Base-by-base conservation (phyloP, 2,329 filamentous ascomycete genomes). In the Pestalotiopsis sp. region DNA sequence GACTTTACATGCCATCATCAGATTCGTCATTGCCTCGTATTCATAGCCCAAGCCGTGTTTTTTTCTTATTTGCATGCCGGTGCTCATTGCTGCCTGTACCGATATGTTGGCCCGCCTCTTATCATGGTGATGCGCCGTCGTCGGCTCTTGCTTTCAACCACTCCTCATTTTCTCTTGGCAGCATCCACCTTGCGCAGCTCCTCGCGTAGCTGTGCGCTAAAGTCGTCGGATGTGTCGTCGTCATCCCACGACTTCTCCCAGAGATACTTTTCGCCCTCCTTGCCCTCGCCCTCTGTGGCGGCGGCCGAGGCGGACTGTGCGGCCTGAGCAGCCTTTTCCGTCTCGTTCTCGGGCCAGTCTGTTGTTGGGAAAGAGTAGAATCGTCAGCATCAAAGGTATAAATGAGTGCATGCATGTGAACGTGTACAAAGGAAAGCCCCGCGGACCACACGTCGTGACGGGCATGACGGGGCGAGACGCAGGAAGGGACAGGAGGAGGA, bases 171-270 rank as follows among this genome's bases (percentile, higher is more conserved):
- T 76, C 88, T 88, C 84, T 93, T 93, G 71, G 89, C 86, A 56
- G 90, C 88, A 80, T 96, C 93, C 77, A 98, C 93, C 84, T 97
- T 98, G 87, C 97, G 97, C 73, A 98, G 84, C 81, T 98, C 95
- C 82, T 97, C 93, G 83, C 94, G 97, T 78, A 99, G 84, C 85
- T 98, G 95, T 77, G 93, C 89, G 13, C 94, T 96, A 81, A 99
- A 99, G 78, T 99, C 96, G 79, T 99, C 96, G 76, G 88, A 96
- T 73, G 94, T 96, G 82, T 98, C 96, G 80, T 98, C 95, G 78
- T 99, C 96, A 79, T 99, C 96, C 96, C 96, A 99, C 86, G 94
- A 98, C 87, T 99, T 96, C 83, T 99, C 96, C 96, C 96, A 99
- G 67, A 99, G 86, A 84, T 98, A 95, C 80, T 88, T 84, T 72